These are phyloP conservation scores for Dryas alaskensis DNA, from an alignment of 306 rosid species.

Conservation along the genomic window DNA sequence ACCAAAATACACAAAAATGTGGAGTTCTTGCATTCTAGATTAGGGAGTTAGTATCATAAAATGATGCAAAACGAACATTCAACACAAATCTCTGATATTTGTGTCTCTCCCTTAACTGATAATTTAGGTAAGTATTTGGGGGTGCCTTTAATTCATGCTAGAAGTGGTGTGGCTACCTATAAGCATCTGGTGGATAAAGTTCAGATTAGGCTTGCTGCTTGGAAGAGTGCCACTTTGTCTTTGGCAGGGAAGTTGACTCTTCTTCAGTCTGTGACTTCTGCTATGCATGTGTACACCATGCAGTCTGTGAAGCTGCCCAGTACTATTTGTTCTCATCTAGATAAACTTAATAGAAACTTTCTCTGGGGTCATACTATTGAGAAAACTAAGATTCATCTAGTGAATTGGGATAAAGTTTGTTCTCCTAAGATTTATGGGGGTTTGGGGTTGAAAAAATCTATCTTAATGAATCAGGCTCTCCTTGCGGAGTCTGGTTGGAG, in stretches of 20 bases:
- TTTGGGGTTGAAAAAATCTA: too few species aligned
- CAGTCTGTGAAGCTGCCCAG: not conserved
- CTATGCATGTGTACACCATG: not conserved
- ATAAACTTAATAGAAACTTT: not conserved
- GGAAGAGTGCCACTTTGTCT: not conserved
- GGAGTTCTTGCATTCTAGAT: too few species aligned
- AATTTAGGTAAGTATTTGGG: not conserved
- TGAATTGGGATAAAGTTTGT: not conserved
- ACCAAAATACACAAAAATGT: too few species aligned
- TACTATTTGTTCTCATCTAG: not conserved
- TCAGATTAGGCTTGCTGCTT: not conserved
- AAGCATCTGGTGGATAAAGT: not conserved
- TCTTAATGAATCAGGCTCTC: too few species aligned
- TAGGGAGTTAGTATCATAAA: too few species aligned
- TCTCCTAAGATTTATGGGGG: too few species aligned
- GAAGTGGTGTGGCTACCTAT: not conserved
- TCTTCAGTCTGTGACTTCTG: not conserved
- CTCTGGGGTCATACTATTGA: not conserved
- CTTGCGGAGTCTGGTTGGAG: too few species aligned
- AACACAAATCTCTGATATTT: not conserved
- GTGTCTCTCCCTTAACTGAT: not conserved
- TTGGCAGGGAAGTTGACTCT: not conserved
- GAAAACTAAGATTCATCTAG: not conserved
- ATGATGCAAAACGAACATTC: too few species aligned
- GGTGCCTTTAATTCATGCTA: not conserved